Conservation (phyloP, 495 filamentous ascomycete genomes). For the Mytilinidion resinicola region DNA sequence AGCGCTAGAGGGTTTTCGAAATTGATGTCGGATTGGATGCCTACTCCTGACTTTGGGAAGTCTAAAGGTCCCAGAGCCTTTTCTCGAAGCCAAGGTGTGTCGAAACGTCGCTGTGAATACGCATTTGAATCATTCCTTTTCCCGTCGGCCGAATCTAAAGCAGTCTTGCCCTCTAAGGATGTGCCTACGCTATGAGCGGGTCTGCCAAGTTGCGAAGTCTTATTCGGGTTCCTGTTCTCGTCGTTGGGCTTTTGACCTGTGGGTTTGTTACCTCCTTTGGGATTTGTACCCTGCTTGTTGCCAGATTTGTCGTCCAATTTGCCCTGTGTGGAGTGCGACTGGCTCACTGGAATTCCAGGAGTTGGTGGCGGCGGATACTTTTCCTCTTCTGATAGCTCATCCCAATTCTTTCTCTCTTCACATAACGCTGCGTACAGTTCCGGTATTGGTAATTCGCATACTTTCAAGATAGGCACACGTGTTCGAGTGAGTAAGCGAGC, state of each 20-base stretch:
- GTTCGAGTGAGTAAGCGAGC: constrained; percentile 64
- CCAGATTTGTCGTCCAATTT: background rate
- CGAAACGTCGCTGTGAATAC: background rate
- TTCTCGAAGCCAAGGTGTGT: constrained; percentile 43
- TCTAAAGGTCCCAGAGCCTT: constrained; percentile 55
- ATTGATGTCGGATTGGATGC: constrained; percentile 79
- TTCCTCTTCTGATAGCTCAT: constrained; percentile 32
- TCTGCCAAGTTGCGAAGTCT: background rate
- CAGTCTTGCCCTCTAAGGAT: no score
- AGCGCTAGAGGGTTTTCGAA: constrained; percentile 72
- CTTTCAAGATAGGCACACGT: constrained; percentile 74
- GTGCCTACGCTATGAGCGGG: background rate
- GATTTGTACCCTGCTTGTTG: background rate
- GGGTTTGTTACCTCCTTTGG: background rate
- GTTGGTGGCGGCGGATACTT: constrained; percentile 15
- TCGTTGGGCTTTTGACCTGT: background rate
- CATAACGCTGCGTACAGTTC: constrained; percentile 46
- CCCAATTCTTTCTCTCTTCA: constrained; percentile 58
- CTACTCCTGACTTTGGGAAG: constrained; percentile 61
- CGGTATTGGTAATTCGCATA: constrained; percentile 60
- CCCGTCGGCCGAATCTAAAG: background rate
- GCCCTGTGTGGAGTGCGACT: background rate
- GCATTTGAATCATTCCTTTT: constrained; percentile 5
- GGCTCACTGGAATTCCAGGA: background rate
- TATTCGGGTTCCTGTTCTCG: background rate